Evolutionary conservation across 345 rosid genomes (phyloP), one percentile per base, ranked within the genome.

Genomic region (Euphorbia lathyris): DNA sequence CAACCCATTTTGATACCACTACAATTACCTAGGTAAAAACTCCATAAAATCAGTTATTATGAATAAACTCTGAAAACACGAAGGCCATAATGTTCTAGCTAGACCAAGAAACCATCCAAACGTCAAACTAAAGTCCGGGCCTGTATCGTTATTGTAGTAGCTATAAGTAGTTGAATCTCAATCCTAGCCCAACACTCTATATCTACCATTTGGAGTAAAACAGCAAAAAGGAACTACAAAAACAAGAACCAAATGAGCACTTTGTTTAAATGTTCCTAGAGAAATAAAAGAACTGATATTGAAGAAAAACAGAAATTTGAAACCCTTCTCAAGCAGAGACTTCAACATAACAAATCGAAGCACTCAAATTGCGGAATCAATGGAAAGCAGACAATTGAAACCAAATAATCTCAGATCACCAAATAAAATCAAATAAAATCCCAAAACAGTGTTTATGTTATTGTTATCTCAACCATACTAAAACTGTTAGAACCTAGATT

Each of bases 361-460:
- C 30, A 22, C 38, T 13, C 7, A 69, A 55, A 45, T 63, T 12
- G 45, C 1, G n/a, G 42, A n/a, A 63, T 13, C 22, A 13, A 45
- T 26, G 55, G 23, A 64, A 64, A n/a, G 1, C 29, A 40, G 23
- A 63, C 7, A 62, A 48, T 38, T 19, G 20, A 25, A 22, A 40
- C 17, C 17, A 22, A n/a, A 43, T 17, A 55, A 68, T 19, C 17
- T n/a, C 45, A 45, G 36, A 69, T 57, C 72, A 27, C 26, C 53
- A 56, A 36, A 57, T 14, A 16, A 27, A 16, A 68, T 22, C 9
- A 55, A 40, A 47, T 7, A 55, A 32, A 5, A 32, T 13, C 30
- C 59, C 50, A 51, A 48, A 16, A 20, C 11, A 20, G 62, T 52
- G n/a, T 14, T 50, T 16, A 43, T 23, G 1, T 23, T 20, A 27